Conservation (phyloP, 2,329 filamentous ascomycete species). For the Beauveria caledonica region DNA sequence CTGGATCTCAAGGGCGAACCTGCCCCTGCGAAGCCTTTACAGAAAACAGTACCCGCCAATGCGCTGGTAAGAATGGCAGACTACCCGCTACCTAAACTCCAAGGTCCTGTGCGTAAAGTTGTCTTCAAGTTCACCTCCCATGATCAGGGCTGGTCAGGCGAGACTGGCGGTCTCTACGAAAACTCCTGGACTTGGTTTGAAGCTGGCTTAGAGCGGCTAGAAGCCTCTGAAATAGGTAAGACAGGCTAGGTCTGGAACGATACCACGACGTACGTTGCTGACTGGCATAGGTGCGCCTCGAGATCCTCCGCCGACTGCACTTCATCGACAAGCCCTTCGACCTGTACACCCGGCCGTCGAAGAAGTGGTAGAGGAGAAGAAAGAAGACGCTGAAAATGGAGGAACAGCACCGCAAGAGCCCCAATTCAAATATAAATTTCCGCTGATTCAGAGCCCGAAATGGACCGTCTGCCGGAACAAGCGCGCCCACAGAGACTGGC, state of each 20-base stretch:
- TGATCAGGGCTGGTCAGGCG: slow-evolving; percentile 51
- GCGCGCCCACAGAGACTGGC: slow-evolving; percentile 24
- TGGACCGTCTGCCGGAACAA: slow-evolving; percentile 42
- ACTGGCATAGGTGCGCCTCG: neutral
- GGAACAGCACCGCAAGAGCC: neutral
- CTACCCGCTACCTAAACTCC: slow-evolving; percentile 32
- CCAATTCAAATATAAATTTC: slow-evolving; percentile 27
- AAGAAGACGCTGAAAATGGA: neutral
- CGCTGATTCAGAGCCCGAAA: slow-evolving; percentile 25
- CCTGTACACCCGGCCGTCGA: slow-evolving; percentile 14
- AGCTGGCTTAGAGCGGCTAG: slow-evolving; percentile 49
- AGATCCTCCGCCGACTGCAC: neutral
- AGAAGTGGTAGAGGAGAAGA: slow-evolving; percentile 9
- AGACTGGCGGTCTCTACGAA: slow-evolving; percentile 28
- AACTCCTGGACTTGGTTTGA: slow-evolving; percentile 57
- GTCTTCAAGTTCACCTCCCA: slow-evolving; percentile 49
- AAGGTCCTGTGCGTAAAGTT: slow-evolving; percentile 49
- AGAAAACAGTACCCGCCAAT: slow-evolving; percentile 18
- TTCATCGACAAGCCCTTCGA: slow-evolving; percentile 1
- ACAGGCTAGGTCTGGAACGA: neutral
- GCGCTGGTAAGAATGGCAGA: slow-evolving; percentile 28
- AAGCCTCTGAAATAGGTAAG: slow-evolving; percentile 27
- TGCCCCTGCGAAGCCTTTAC: slow-evolving; percentile 9
- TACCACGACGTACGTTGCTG: neutral
- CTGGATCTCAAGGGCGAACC: slow-evolving; percentile 2